A percentile compares a stretch with the other conserved stretches of the same genome.
Evolutionary conservation across 2,329 filamentous ascomycete genomes (phyloP).

Genomic region (Coniochaeta pulveracea): DNA sequence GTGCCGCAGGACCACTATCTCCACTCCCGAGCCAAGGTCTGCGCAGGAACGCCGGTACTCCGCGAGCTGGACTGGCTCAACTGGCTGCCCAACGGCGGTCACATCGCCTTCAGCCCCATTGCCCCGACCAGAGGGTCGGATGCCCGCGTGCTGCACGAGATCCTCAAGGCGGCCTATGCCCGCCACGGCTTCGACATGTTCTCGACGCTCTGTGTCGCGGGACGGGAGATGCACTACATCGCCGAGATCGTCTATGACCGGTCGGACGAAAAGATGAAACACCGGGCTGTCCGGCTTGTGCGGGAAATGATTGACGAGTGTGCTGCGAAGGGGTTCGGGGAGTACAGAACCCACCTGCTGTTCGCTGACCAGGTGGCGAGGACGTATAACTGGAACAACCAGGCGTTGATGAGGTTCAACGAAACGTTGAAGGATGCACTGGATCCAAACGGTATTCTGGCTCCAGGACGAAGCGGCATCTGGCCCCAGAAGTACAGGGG

Average conservation of each 20-base stretch:
- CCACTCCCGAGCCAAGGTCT: slow-evolving; percentile 22
- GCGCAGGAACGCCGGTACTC: slow-evolving; percentile 21
- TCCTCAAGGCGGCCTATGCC: slow-evolving; percentile 23
- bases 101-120: slow-evolving; percentile 42
- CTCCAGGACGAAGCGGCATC: slow-evolving; percentile 23
- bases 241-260: slow-evolving; percentile 41
- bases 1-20: slow-evolving; percentile 24
- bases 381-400: slow-evolving; percentile 32
- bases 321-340: slow-evolving; percentile 28
- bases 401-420: slow-evolving; percentile 29
- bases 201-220: slow-evolving; percentile 35
- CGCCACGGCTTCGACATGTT: slow-evolving; percentile 38
- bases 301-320: slow-evolving; percentile 27
- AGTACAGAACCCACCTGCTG: slow-evolving; percentile 33
- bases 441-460: slow-evolving; percentile 27
- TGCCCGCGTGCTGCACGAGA: slow-evolving; percentile 28
- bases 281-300: slow-evolving; percentile 18
- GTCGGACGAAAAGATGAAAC: slow-evolving; percentile 24
- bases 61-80: slow-evolving; percentile 29
- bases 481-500: slow-evolving; percentile 20
- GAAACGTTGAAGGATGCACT: slow-evolving; percentile 30
- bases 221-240: slow-evolving; percentile 45
- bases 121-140: slow-evolving; percentile 34
- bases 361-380: slow-evolving; percentile 34
- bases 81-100: slow-evolving; percentile 39